These are phyloP conservation scores for Globisporangium parvum DNA, from an alignment of 352 stramenopile genomes.

Conservation along the genomic window DNA sequence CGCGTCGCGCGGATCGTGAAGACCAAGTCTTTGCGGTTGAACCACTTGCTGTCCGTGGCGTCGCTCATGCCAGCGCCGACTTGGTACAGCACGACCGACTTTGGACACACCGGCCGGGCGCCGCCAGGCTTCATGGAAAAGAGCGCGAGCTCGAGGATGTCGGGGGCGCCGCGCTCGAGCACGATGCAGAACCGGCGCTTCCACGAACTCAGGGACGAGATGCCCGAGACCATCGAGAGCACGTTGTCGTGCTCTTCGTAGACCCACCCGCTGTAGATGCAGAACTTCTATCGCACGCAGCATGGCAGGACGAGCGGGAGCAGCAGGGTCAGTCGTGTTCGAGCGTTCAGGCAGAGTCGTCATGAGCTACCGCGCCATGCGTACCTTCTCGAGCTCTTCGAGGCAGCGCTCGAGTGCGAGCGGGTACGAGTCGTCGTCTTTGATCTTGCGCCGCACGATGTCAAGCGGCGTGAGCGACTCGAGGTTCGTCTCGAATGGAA, in stretches of 20 bases:
- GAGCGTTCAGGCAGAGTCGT: no score
- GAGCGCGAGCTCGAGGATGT: constrained; percentile 65
- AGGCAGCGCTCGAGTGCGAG: constrained; percentile 35
- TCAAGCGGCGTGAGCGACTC: constrained; percentile 43
- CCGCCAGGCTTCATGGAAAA: constrained; percentile 46
- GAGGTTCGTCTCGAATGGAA: constrained; percentile 41
- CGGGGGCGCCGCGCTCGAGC: constrained; percentile 46
- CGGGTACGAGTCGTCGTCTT: constrained; percentile 19
- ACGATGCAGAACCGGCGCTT: constrained; percentile 58
- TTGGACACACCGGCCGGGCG: constrained; percentile 44
- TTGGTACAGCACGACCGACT: constrained; percentile 55
- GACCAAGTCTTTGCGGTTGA: constrained; percentile 58
- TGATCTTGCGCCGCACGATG: constrained; percentile 27
- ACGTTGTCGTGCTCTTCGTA: constrained; percentile 63
- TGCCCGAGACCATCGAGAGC: constrained; percentile 46
- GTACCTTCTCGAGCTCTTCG: constrained; percentile 52
- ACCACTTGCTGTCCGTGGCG: constrained; percentile 54
- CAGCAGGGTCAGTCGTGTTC: constrained; percentile 7
- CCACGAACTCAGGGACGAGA: constrained; percentile 63
- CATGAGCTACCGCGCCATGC: background rate
- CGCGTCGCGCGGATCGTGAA: constrained; percentile 42
- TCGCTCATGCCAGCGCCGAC: constrained; percentile 37
- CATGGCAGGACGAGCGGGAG: no score
- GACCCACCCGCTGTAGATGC: constrained; percentile 53
- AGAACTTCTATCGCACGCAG: constrained; percentile 31